Evolutionary conservation across 352 stramenopile species (phyloP).

Genomic region (Globisporangium cylindrosporum): DNA sequence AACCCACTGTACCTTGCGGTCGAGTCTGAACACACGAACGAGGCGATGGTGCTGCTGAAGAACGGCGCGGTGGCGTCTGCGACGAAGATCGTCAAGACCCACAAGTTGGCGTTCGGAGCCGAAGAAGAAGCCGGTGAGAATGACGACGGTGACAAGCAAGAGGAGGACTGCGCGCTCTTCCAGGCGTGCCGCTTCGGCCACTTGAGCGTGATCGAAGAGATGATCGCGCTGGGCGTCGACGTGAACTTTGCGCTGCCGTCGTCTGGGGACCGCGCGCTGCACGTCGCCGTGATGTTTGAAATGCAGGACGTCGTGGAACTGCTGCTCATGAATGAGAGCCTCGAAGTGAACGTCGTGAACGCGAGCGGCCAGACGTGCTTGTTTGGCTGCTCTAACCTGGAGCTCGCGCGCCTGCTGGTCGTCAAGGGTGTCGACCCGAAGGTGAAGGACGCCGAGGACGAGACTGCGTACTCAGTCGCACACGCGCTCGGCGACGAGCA

Average conservation of each 20-base stretch:
- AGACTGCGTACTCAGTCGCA: slow-evolving; percentile 72
- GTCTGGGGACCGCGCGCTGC: slow-evolving; percentile 66
- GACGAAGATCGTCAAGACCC: slow-evolving; percentile 61
- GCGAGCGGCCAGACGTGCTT: slow-evolving; percentile 70
- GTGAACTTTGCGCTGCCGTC: slow-evolving; percentile 66
- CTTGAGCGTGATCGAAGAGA: slow-evolving; percentile 68
- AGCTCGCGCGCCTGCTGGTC: slow-evolving; percentile 63
- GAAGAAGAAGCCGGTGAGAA: slow-evolving; percentile 15
- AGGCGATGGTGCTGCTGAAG: slow-evolving; percentile 68
- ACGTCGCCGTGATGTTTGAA: slow-evolving; percentile 83
- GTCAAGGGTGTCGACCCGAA: slow-evolving; percentile 60
- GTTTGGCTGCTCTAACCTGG: slow-evolving; percentile 76
- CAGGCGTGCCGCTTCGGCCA: slow-evolving; percentile 74
- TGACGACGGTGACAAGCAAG: slow-evolving; percentile 34
- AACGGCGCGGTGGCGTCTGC: slow-evolving; percentile 63
- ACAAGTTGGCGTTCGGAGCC: slow-evolving; percentile 26
- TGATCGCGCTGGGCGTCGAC: slow-evolving; percentile 65
- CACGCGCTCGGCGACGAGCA: slow-evolving; percentile 71
- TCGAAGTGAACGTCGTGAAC: slow-evolving; percentile 73
- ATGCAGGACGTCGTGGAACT: slow-evolving; percentile 80
- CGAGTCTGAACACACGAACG: slow-evolving; percentile 69
- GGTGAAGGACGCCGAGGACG: slow-evolving; percentile 57
- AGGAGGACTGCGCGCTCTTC: slow-evolving; percentile 75
- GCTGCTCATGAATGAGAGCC: slow-evolving; percentile 42
- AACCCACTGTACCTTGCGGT: slow-evolving; percentile 75